Percentiles rank a stretch among this genome's conserved stretches.
These are phyloP conservation scores for Starmerella bombicola DNA, from an alignment of 805 yeast species.

Conservation along the genomic window DNA sequence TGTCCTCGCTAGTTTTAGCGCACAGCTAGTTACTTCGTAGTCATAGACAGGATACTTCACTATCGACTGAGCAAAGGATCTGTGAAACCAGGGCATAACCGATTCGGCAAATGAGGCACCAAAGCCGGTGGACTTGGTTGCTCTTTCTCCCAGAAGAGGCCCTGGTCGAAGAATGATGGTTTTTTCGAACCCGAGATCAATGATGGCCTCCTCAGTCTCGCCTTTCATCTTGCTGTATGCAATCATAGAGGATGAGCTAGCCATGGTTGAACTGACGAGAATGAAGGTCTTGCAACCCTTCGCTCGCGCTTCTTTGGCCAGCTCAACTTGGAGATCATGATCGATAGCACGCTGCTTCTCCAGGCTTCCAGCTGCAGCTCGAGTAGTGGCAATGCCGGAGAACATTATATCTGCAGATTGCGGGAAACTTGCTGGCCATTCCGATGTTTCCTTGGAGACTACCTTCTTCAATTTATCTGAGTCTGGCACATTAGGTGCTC, in stretches of 20 bases:
- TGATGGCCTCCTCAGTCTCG: conserved; percentile 55
- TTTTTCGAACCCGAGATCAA: conserved; percentile 50
- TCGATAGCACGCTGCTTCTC: conserved; percentile 62
- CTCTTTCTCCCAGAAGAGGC: conserved; percentile 47
- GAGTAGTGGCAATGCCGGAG: conserved; percentile 66
- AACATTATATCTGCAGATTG: conserved; percentile 34
- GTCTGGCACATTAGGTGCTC: conserved; percentile 6
- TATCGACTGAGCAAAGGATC: conserved; percentile 26
- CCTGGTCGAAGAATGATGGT: conserved; percentile 76
- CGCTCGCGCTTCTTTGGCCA: conserved; percentile 63
- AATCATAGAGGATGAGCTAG: conserved; percentile 43
- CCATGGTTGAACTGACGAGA: conserved; percentile 55
- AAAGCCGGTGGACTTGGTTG: conserved; percentile 16
- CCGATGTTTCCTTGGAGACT: conserved; percentile 35
- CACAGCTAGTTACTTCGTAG: conserved; percentile 53
- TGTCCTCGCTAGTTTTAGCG: conserved; percentile 34
- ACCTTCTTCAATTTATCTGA: conserved; percentile 30
- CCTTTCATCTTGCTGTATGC: conserved; percentile 63
- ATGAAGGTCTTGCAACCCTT: conserved; percentile 58
- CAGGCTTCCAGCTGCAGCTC: conserved; percentile 57
- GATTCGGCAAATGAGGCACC: conserved; percentile 28
- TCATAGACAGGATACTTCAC: conserved; percentile 42
- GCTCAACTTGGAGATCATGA: conserved; percentile 52
- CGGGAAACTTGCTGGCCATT: conserved; percentile 39
- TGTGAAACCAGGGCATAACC: conserved; percentile 28